Conservation (phyloP, 1,284 basidiomycete species). For the Puccinia horiana region DNA sequence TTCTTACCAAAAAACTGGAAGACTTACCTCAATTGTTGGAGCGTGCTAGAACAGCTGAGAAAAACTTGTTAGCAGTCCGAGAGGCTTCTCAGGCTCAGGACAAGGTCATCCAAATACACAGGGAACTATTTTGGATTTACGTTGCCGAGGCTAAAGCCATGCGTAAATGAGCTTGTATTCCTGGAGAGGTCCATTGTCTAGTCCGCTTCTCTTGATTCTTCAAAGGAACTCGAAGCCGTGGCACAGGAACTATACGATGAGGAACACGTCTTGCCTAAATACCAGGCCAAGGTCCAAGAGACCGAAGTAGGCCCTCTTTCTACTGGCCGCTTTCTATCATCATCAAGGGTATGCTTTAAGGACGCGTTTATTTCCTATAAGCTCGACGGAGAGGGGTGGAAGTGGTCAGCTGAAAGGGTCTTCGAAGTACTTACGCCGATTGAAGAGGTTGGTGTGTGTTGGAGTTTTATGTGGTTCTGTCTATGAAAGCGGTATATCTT, state of each 20-base stretch:
- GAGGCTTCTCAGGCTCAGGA: conserved; percentile 72
- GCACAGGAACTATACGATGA: conserved; percentile 12
- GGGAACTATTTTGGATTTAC: conserved; percentile 85
- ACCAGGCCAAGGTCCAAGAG: conserved; percentile 63
- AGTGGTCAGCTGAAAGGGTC: too few relatives aligned
- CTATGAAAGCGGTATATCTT: too few relatives aligned
- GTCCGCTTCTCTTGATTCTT: not conserved
- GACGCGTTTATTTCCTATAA: too few relatives aligned
- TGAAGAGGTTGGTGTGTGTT: too few relatives aligned
- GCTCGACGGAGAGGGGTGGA: too few relatives aligned
- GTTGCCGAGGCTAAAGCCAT: conserved; percentile 67
- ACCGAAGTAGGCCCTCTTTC: too few relatives aligned
- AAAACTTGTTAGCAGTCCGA: conserved; percentile 69
- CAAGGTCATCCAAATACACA: conserved; percentile 71
- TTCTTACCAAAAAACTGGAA: conserved; percentile 62
- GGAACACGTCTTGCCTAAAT: conserved; percentile 35
- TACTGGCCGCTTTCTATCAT: too few relatives aligned
- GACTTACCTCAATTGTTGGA: conserved; percentile 72
- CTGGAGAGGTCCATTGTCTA: not conserved
- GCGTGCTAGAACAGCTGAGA: conserved; percentile 66
- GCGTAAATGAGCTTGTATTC: not conserved
- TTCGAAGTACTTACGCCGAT: too few relatives aligned
- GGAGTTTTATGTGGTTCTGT: too few relatives aligned
- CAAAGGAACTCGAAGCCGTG: conserved; percentile 1
- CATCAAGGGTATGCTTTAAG: too few relatives aligned